A percentile compares a stretch with the other conserved stretches of the same genome.
These are phyloP conservation scores for Mucor lusitanicus DNA, from an alignment of 371 early-diverging fungal genomes.

Conservation along the genomic window DNA sequence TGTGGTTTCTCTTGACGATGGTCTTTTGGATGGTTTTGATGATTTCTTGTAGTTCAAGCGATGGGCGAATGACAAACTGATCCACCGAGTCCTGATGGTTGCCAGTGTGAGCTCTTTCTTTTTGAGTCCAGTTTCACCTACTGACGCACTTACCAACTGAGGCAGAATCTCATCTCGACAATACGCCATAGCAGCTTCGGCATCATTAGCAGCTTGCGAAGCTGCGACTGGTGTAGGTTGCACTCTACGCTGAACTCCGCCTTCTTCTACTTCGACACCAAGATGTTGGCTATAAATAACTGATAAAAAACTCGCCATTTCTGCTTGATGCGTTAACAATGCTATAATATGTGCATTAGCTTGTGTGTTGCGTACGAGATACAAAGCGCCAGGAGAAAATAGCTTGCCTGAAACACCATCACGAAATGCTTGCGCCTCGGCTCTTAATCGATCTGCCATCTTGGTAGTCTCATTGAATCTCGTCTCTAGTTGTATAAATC, in stretches of 20 bases:
- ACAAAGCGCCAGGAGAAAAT: not conserved
- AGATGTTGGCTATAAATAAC: constrained; percentile 58
- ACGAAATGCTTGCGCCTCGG: constrained; percentile 75
- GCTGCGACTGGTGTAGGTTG: constrained; percentile 61
- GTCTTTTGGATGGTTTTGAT: constrained; percentile 67
- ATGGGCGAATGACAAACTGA: constrained; percentile 64
- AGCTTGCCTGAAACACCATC: constrained; percentile 66
- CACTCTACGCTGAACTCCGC: constrained; percentile 43
- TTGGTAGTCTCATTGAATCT: constrained; percentile 62
- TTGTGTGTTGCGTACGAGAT: not conserved
- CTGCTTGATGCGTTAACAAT: constrained; percentile 69
- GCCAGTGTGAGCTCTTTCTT: not conserved
- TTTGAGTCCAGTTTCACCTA: too few species aligned
- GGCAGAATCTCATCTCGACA: constrained; percentile 67
- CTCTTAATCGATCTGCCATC: constrained; percentile 54
- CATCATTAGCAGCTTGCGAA: constrained; percentile 63
- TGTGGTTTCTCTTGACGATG: constrained; percentile 76
- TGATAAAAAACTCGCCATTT: constrained; percentile 64
- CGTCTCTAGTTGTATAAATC: constrained; percentile 66
- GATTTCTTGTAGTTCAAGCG: constrained; percentile 60
- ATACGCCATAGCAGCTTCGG: constrained; percentile 61
- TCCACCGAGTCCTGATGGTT: constrained; percentile 64
- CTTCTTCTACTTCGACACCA: constrained; percentile 33
- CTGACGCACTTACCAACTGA: constrained; percentile 64
- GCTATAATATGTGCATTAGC: constrained; percentile 32